phyloP scores from a whole-genome alignment of 179 eudicot species.

The Monotropa hypopitys region DNA sequence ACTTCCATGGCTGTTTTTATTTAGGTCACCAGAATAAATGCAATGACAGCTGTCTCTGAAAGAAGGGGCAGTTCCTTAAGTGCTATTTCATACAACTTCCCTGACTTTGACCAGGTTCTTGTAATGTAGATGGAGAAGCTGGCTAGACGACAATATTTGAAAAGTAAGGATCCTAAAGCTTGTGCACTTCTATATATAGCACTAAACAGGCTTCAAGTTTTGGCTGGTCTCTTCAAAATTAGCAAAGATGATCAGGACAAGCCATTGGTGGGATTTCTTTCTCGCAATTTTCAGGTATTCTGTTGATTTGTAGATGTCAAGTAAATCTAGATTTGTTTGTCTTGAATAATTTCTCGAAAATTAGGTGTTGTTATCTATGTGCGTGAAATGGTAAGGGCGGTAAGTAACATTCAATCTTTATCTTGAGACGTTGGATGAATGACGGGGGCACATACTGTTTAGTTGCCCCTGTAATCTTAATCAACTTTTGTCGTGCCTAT shows the following conservation, averaged over 20 bases:
- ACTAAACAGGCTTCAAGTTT: constrained; percentile 81
- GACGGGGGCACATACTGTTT: background rate
- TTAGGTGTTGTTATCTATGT: background rate
- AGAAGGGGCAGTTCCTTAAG: background rate
- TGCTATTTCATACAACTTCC: background rate
- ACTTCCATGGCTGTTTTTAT: background rate
- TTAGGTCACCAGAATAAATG: background rate
- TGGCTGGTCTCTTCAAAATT: constrained; percentile 88
- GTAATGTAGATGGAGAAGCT: constrained; percentile 86
- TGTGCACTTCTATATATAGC: constrained; percentile 87
- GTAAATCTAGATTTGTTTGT: background rate
- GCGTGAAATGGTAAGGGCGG: background rate
- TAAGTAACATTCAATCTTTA: background rate
- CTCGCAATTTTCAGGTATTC: constrained; percentile 84
- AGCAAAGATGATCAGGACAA: constrained; percentile 96
- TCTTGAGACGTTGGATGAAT: constrained; percentile 1
- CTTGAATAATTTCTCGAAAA: background rate
- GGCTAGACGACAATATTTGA: constrained; percentile 80
- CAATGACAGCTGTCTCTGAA: background rate
- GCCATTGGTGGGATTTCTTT: constrained; percentile 76
- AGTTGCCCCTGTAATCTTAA: background rate
- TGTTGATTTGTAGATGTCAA: background rate
- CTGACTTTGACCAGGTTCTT: constrained; percentile 14
- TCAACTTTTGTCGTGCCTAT: background rate
- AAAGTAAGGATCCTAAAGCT: constrained; percentile 83